These are phyloP conservation scores for Suillus sp. DNA, from an alignment of 768 basidiomycete genomes.

Conservation along the genomic window DNA sequence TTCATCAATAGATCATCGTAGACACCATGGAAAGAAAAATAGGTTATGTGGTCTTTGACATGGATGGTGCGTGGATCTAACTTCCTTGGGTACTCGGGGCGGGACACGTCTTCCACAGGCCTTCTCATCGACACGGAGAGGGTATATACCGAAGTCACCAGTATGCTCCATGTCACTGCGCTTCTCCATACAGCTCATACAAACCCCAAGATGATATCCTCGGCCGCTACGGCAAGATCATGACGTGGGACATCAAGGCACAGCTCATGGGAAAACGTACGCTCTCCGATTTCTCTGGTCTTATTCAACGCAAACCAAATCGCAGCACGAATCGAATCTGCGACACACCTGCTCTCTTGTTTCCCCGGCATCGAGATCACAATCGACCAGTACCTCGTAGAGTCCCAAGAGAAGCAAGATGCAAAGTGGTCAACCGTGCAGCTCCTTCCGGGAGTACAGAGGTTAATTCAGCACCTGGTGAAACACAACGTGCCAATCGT, in stretches of 20 bases:
- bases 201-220: constrained; percentile 65
- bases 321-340: constrained; percentile 65
- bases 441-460: constrained; percentile 72
- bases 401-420: constrained; percentile 62
- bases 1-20: neutral
- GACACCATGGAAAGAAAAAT: constrained; percentile 25
- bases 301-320: neutral
- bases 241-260: constrained; percentile 91
- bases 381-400: constrained; percentile 56
- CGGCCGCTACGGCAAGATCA: constrained; percentile 65
- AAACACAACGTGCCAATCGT: constrained; percentile 73
- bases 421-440: constrained; percentile 66
- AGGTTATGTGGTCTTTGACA: constrained; percentile 72
- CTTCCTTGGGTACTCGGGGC: constrained; percentile 1
- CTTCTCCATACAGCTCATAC: neutral
- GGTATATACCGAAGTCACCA: constrained; percentile 78
- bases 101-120: constrained; percentile 41
- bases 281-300: constrained; percentile 15
- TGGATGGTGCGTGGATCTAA: constrained; percentile 55
- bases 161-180: constrained; percentile 42
- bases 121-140: constrained; percentile 77
- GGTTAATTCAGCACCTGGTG: constrained; percentile 71
- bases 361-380: constrained; percentile 75
- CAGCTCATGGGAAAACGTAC: constrained; percentile 85
- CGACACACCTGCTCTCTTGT: constrained; percentile 69